Base-by-base conservation (phyloP, 2,329 filamentous ascomycete genomes). In the Microsporum audouinii region DNA sequence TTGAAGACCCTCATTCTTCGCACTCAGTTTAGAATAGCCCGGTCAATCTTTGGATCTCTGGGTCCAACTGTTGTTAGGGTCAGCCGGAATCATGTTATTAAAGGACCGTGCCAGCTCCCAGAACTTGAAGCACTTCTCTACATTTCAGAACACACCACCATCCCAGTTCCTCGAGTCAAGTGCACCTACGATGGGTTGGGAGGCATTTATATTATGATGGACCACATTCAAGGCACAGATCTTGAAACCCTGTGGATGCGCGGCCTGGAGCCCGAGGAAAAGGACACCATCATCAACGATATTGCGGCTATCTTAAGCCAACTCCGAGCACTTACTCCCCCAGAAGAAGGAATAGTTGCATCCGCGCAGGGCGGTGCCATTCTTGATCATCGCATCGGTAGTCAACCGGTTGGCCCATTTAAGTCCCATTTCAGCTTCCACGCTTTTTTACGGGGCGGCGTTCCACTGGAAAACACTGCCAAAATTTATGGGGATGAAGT, bases 51-150 rank as follows among this genome's bases (percentile, higher is more conserved):
- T 56, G 62, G 62, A 58, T 62, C 62, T 2, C n/a, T 63, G 58
- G 60, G 62, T 57, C 58, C 60, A 59, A 63, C 62, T 36, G 14
- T 59, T 59, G 60, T 63, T 51, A 63, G 39, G 55, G 45, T 63
- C 38, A 33, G 62, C 6, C 36, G 62, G 60, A 60, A 60, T 1
- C 41, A 51, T 57, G 60, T 63, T 53, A 63, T 63, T 17, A 63
- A 63, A 51, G 62, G 62, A n/a, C 62, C 62, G 14, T 63, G 62
- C 49, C n/a, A 63, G 5, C 60, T 34, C 31, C 41, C 62, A 45
- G 62, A 63, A 62, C 62, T 63, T 62, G 63, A 64, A 64, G 63
- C 63, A 34, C 61, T 64, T 33, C 61, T 61, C 39, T 64, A 64
- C 57, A 41, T 64, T 41, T 12, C 56, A 55, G 56, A 64, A 33